Percentiles rank a stretch among this genome's conserved stretches.
Conservation (phyloP, 2,329 filamentous ascomycete genomes). For the Pleomassaria siparia region DNA sequence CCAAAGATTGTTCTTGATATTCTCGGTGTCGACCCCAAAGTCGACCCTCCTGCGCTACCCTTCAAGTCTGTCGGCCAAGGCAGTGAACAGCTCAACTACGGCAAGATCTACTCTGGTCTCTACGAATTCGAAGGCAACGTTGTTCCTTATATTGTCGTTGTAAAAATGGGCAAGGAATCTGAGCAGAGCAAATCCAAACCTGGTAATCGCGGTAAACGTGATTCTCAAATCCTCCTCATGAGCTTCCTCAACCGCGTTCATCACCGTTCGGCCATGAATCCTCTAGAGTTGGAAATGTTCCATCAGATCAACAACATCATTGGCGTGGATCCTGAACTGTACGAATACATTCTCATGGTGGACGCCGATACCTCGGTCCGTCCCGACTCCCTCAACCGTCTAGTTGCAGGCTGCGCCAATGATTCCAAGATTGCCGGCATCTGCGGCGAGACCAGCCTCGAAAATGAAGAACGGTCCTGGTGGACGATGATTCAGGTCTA, state of each 20-base stretch:
- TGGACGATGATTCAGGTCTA: conserved; percentile 99
- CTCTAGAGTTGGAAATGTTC: conserved; percentile 96
- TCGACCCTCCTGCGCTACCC: conserved; percentile 88
- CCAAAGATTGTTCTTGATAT: conserved; percentile 98
- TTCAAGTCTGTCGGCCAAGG: conserved; percentile 92
- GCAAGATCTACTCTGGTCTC: conserved; percentile 96
- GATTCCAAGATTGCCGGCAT: conserved; percentile 97
- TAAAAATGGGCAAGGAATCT: conserved; percentile 96
- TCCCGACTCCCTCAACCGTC: conserved; percentile 87
- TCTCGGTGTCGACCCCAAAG: conserved; percentile 92
- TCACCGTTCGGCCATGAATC: conserved; percentile 90
- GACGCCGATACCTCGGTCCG: conserved; percentile 95
- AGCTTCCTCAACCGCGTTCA: conserved; percentile 98
- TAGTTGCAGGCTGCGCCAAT: conserved; percentile 90
- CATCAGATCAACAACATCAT: conserved; percentile 99
- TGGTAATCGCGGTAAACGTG: conserved; percentile 97
- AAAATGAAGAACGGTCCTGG: conserved; percentile 94
- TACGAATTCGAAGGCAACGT: conserved; percentile 98
- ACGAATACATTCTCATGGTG: conserved; percentile 96
- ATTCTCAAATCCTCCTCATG: conserved; percentile 94
- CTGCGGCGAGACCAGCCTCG: conserved; percentile 92
- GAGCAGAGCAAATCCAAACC: conserved; percentile 90
- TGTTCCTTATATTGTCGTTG: conserved; percentile 91
- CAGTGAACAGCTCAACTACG: conserved; percentile 93
- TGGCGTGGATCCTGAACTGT: conserved; percentile 93